These are phyloP conservation scores for Pluteus cervinus DNA, from an alignment of 768 basidiomycete genomes.

Conservation along the genomic window DNA sequence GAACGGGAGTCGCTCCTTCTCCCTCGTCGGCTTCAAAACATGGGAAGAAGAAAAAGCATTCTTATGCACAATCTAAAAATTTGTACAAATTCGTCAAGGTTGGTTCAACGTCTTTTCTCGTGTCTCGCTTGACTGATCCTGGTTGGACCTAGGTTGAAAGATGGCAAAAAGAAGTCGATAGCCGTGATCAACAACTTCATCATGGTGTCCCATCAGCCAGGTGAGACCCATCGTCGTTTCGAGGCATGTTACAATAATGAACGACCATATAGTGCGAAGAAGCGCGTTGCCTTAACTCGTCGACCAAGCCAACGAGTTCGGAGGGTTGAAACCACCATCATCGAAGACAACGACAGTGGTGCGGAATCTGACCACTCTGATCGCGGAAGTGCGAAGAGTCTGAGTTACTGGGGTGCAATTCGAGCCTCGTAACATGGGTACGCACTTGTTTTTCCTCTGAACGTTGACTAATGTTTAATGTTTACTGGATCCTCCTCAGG, in stretches of 20 bases:
- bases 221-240: constrained; percentile 66
- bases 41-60: constrained; percentile 62
- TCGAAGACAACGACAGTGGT: constrained; percentile 50
- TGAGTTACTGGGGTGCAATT: constrained; percentile 93
- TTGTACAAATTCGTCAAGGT: constrained; percentile 92
- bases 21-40: constrained; percentile 66
- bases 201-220: constrained; percentile 88
- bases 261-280: constrained; percentile 56
- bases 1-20: constrained; percentile 82
- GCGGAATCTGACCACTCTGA: constrained; percentile 80
- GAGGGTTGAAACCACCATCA: constrained; percentile 61
- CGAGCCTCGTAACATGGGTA: too few relatives aligned
- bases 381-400: constrained; percentile 89
- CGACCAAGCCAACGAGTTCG: constrained; percentile 59
- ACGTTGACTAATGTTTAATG: too few relatives aligned
- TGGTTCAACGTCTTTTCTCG: constrained; percentile 12
- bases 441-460: too few relatives aligned
- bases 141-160: too few relatives aligned
- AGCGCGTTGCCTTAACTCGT: constrained; percentile 62
- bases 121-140: constrained; percentile 5
- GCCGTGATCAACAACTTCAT: too few relatives aligned
- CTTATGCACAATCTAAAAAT: constrained; percentile 81
- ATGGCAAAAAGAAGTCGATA: too few relatives aligned
- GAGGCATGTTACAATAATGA: constrained; percentile 82
- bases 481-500: too few relatives aligned